Evolutionary conservation across 1,284 basidiomycete species (phyloP).

Genomic region (Puccinia polysora): DNA sequence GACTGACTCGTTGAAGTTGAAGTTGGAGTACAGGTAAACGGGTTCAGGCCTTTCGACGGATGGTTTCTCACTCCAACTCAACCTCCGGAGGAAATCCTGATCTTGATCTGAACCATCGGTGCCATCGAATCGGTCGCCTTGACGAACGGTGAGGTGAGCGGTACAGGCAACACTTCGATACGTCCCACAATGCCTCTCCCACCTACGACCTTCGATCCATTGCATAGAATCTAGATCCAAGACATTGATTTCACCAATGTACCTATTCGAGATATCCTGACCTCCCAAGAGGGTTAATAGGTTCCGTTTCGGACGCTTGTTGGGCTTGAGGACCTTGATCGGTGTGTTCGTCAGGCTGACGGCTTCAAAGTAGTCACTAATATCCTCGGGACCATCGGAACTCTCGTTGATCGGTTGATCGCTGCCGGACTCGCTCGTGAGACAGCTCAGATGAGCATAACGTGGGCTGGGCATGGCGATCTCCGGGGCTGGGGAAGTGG

Average conservation of each 20-base stretch:
- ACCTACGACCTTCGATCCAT: slow-evolving; percentile 74
- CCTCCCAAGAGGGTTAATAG: slow-evolving; percentile 30
- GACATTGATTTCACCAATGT: slow-evolving; percentile 85
- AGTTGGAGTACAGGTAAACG: slow-evolving; percentile 77
- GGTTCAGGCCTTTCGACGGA: slow-evolving; percentile 65
- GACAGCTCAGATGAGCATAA: slow-evolving; percentile 82
- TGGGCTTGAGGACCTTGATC: slow-evolving; percentile 18
- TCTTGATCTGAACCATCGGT: slow-evolving; percentile 22
- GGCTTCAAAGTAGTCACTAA: slow-evolving; percentile 10
- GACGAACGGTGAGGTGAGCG: slow-evolving; percentile 45
- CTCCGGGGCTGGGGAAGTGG: slow-evolving; percentile 44
- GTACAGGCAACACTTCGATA: slow-evolving; percentile 70
- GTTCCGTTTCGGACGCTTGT: slow-evolving; percentile 17
- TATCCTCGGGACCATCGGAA: neutral
- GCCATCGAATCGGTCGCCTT: slow-evolving; percentile 38
- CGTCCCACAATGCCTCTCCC: slow-evolving; percentile 82
- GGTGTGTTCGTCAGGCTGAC: neutral
- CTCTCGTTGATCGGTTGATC: neutral
- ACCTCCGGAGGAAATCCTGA: slow-evolving; percentile 39
- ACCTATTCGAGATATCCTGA: slow-evolving; percentile 41
- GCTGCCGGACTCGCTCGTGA: slow-evolving; percentile 61
- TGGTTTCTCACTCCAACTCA: slow-evolving; percentile 36
- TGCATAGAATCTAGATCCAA: slow-evolving; percentile 67
- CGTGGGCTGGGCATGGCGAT: slow-evolving; percentile 64
- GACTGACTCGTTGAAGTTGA: slow-evolving; percentile 63